Percentiles rank a stretch among this genome's conserved stretches.
Evolutionary conservation across 441 rosid species (phyloP).

Genomic region (Euphorbia celastroides): DNA sequence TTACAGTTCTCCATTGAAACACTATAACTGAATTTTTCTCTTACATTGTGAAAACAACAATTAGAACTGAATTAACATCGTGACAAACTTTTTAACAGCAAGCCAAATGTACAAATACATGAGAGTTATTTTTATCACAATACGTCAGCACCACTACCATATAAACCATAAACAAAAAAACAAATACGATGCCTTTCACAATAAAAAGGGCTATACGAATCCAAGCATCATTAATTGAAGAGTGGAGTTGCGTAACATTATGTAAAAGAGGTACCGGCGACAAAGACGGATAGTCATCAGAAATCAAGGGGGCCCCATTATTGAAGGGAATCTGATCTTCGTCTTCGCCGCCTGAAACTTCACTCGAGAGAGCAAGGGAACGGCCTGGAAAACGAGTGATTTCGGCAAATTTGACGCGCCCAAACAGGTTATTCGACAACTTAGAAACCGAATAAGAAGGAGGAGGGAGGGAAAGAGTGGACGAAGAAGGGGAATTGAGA

Average conservation of each 20-base stretch:
- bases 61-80: not conserved
- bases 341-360: constrained; percentile 35
- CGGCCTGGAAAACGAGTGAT: constrained; percentile 30
- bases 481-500: constrained; percentile 22
- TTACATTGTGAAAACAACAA: not conserved
- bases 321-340: constrained; percentile 40
- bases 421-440: constrained; percentile 28
- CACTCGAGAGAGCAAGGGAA: constrained; percentile 32
- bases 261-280: constrained; percentile 39
- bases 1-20: not conserved
- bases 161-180: not conserved
- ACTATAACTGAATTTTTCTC: not conserved
- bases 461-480: constrained; percentile 23
- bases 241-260: not conserved
- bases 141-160: not conserved
- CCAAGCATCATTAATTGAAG: not conserved
- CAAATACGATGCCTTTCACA: not conserved
- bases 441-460: constrained; percentile 29
- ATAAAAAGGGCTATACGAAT: not conserved
- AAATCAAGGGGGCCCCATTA: constrained; percentile 35
- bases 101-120: no score
- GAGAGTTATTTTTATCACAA: not conserved
- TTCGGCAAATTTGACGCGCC: constrained; percentile 43
- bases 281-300: constrained; percentile 40
- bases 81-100: not conserved